Base-by-base conservation (phyloP, 441 rosid species). In the Biscutella laevigata region DNA sequence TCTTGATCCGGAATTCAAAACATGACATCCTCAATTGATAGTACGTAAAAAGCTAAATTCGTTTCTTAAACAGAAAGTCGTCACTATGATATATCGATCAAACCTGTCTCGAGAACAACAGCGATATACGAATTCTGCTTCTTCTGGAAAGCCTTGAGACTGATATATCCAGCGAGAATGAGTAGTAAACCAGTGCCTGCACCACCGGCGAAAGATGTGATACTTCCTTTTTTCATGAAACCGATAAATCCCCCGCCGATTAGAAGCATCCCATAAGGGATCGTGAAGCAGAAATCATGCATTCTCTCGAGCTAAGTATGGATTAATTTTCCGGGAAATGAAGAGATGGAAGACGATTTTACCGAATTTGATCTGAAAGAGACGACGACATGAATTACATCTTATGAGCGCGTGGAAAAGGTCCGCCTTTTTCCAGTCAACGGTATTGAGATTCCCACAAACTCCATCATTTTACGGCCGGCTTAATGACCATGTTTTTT, bases 281-380 rank as follows among this genome's bases (percentile, higher is more conserved):
- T 82, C 37, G 97, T 88, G 71, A 88, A 78, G 80, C 97, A 92
- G 77, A 92, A 92, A 73, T 92, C 97, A 63, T 86, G 92, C 99
- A 92, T 87, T 62, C 68, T 69, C 26, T 52, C 30, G 28, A 61
- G 5, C 40, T 36, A 42, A 24, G 43, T 19, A 36, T 52, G 34
- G 51, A 39, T 14, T 26, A 25, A 19, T 27, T 4, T 57, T 52
- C 43, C 50, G 44, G 42, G 48, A 63, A 62, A 45, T 5, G 40
- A 38, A 44, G 59, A 53, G 47, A 38, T n/a, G 5, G 13, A 34
- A 30, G 37, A 25, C 29, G 40, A 62, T 45, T 32, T 40, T 5
- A n/a, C 6, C 14, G 16, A 57, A 22, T 9, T 20, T 37, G 40
- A 10, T 36, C 46, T 39, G 37, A 30, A 32, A 34, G 41, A 48